phyloP scores from a whole-genome alignment of 345 rosid genomes.

The Anacardium occidentale region DNA sequence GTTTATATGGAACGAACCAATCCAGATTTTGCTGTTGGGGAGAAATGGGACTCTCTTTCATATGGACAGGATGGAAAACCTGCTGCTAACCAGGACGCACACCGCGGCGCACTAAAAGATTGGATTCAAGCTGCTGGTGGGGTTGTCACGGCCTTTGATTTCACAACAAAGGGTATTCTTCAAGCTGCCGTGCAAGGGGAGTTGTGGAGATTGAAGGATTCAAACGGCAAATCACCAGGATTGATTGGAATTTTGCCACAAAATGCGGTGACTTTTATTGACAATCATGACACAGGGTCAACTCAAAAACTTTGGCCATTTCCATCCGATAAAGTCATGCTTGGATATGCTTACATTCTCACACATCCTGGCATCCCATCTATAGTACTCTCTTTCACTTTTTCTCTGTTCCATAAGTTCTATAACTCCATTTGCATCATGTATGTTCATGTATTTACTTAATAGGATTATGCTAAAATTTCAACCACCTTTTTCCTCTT shows the following conservation, averaged over 20 bases:
- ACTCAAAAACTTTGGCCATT: conserved; percentile 61
- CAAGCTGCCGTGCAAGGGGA: conserved; percentile 74
- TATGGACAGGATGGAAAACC: conserved; percentile 56
- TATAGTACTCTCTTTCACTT: conserved; percentile 41
- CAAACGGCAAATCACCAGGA: conserved; percentile 74
- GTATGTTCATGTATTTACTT: too few relatives aligned
- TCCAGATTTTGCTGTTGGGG: conserved; percentile 78
- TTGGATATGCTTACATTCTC: conserved; percentile 83
- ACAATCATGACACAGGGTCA: conserved; percentile 82
- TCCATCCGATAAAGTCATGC: conserved; percentile 82
- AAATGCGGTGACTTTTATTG: conserved; percentile 78
- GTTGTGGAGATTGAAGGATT: conserved; percentile 70
- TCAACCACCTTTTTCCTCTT: background rate
- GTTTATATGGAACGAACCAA: conserved; percentile 44
- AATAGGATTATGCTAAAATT: too few relatives aligned
- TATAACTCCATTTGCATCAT: background rate
- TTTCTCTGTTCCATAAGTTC: background rate
- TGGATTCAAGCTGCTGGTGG: conserved; percentile 74
- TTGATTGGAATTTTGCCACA: conserved; percentile 64
- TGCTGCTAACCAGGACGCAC: conserved; percentile 50
- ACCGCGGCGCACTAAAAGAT: conserved; percentile 48
- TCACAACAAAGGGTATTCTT: conserved; percentile 82
- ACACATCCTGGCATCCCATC: conserved; percentile 80
- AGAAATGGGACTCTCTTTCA: conserved; percentile 64
- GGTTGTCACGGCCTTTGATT: conserved; percentile 66